phyloP scores from a whole-genome alignment of 2,329 filamentous ascomycete genomes.

The Talaromyces marneffei region DNA sequence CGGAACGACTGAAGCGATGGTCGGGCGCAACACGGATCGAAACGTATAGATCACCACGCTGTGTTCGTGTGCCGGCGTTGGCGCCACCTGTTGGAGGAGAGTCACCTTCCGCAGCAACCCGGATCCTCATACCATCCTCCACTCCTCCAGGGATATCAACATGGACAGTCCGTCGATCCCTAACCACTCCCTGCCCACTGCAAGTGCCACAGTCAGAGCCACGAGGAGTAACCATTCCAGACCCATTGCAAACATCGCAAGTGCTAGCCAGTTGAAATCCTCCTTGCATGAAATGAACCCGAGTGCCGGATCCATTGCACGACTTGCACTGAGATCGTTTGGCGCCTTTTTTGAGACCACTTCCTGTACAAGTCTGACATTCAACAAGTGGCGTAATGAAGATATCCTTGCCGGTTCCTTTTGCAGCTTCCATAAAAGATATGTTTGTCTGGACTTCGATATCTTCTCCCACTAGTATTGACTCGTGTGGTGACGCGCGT shows the following conservation, averaged over 20 bases:
- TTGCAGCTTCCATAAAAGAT: constrained; percentile 92
- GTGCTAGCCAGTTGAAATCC: constrained; percentile 96
- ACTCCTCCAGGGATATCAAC: constrained; percentile 93
- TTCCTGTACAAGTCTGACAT: constrained; percentile 78
- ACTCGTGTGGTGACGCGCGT: constrained; percentile 58
- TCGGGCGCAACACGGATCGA: constrained; percentile 85
- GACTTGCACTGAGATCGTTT: constrained; percentile 66
- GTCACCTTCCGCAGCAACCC: constrained; percentile 81
- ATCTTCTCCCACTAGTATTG: constrained; percentile 84
- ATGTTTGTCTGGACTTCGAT: constrained; percentile 93
- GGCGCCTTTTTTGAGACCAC: constrained; percentile 74
- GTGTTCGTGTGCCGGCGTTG: constrained; percentile 57
- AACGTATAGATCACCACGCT: constrained; percentile 84
- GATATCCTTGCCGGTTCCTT: constrained; percentile 83
- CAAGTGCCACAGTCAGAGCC: constrained; percentile 78
- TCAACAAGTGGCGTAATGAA: constrained; percentile 72
- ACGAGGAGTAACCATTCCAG: constrained; percentile 67
- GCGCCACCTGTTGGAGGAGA: constrained; percentile 69
- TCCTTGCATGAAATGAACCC: constrained; percentile 82
- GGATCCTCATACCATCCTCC: constrained; percentile 90
- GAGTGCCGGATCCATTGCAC: constrained; percentile 80
- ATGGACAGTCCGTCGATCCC: constrained; percentile 74
- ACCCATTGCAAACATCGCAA: constrained; percentile 74
- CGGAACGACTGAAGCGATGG: constrained; percentile 78
- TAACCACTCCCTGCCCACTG: constrained; percentile 72